phyloP scores from a whole-genome alignment of 2,329 filamentous ascomycete species.

The Bipolaris cookei region DNA sequence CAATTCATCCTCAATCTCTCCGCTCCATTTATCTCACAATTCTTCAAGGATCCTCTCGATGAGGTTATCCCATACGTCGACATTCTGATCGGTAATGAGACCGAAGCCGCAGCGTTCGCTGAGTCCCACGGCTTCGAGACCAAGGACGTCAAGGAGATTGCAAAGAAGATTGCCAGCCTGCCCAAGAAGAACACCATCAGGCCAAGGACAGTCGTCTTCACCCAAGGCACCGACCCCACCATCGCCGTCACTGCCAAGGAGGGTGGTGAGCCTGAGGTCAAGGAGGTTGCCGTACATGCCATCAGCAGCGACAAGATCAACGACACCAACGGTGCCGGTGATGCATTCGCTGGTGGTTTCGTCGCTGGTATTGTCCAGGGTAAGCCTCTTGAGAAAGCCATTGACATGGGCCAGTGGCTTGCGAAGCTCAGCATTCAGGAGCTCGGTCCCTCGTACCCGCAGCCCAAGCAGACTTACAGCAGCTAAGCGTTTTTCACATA shows the following conservation, averaged over 20 bases:
- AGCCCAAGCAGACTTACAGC: slow-evolving; percentile 51
- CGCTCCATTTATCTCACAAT: slow-evolving; percentile 93
- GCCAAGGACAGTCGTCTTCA: slow-evolving; percentile 87
- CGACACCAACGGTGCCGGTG: slow-evolving; percentile 96
- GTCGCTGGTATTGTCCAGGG: slow-evolving; percentile 86
- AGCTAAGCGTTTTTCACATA: slow-evolving; percentile 37
- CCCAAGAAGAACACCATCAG: slow-evolving; percentile 91
- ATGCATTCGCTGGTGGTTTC: slow-evolving; percentile 96
- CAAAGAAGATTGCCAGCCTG: slow-evolving; percentile 81
- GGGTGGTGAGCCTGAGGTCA: slow-evolving; percentile 67
- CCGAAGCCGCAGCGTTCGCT: slow-evolving; percentile 87
- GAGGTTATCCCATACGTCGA: slow-evolving; percentile 89
- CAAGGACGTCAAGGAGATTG: slow-evolving; percentile 83
- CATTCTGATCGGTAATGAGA: slow-evolving; percentile 96
- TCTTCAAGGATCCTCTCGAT: slow-evolving; percentile 97
- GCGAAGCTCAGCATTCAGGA: slow-evolving; percentile 93
- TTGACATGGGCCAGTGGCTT: slow-evolving; percentile 97
- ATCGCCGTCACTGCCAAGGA: slow-evolving; percentile 77
- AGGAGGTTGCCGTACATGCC: slow-evolving; percentile 79
- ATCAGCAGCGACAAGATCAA: slow-evolving; percentile 81
- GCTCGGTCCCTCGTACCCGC: slow-evolving; percentile 81
- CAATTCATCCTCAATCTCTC: slow-evolving; percentile 88
- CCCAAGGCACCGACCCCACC: slow-evolving; percentile 91
- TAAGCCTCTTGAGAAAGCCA: slow-evolving; percentile 75
- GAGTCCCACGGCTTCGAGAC: slow-evolving; percentile 76